phyloP scores from a whole-genome alignment of 2,329 filamentous ascomycete species.

The Teratosphaeria viscida region DNA sequence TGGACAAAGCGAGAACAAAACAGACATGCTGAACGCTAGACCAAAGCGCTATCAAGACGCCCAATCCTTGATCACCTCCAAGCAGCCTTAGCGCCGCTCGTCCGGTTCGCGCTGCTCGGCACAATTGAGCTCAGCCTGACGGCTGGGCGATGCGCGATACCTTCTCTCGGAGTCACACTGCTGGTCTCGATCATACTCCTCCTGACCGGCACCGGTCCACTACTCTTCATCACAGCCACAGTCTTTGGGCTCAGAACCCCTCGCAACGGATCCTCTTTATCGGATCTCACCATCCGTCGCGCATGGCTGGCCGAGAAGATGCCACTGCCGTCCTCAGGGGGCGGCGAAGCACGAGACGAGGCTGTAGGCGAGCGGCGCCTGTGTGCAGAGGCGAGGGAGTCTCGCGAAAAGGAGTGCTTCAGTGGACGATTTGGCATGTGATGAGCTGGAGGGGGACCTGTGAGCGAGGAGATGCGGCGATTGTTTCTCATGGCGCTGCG shows the following conservation, averaged over 20 bases:
- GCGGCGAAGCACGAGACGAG: constrained; percentile 32
- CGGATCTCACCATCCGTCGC: constrained; percentile 54
- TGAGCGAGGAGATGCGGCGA: constrained; percentile 26
- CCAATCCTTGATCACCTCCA: constrained; percentile 1
- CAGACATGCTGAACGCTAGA: neutral
- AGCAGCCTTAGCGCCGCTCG: constrained; percentile 2
- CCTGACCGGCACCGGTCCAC: constrained; percentile 27
- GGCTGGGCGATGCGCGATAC: neutral
- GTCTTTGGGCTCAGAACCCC: constrained; percentile 52
- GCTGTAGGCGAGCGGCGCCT: constrained; percentile 47
- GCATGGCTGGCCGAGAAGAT: constrained; percentile 57
- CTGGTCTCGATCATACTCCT: constrained; percentile 17
- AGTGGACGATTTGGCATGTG: neutral
- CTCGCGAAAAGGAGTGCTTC: constrained; percentile 21
- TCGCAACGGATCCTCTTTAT: constrained; percentile 38
- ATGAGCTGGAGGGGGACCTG: constrained; percentile 17
- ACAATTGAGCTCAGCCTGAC: constrained; percentile 2
- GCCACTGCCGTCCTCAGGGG: constrained; percentile 35
- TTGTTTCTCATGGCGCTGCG: constrained; percentile 43
- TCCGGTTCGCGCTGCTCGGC: neutral
- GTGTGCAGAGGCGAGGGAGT: constrained; percentile 29
- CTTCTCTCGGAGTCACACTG: neutral
- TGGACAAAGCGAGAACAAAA: neutral
- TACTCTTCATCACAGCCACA: constrained; percentile 48
- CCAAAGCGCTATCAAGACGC: neutral